Evolutionary conservation across 345 rosid genomes (phyloP).

Genomic region (Camelina hispida): DNA sequence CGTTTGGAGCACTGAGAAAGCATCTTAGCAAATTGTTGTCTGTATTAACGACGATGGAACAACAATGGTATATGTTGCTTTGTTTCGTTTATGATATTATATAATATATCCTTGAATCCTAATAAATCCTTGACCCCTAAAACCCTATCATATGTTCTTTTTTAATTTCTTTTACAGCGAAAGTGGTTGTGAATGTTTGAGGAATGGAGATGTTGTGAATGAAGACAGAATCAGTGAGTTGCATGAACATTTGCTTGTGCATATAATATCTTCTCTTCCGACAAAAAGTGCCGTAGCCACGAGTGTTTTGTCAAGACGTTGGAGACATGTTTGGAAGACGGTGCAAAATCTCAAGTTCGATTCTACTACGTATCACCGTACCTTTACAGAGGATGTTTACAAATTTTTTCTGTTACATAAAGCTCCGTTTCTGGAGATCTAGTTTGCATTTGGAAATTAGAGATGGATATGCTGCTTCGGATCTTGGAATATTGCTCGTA

Average conservation of each 20-base stretch:
- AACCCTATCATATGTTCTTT: too few relatives aligned
- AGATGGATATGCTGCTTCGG: background rate
- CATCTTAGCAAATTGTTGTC: background rate
- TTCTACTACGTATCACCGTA: background rate
- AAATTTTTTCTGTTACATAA: background rate
- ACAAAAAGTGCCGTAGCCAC: background rate
- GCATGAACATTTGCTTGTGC: background rate
- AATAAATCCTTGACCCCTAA: background rate
- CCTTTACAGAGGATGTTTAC: background rate
- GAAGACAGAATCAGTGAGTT: background rate
- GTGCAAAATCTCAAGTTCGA: constrained; percentile 13
- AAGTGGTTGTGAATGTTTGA: background rate
- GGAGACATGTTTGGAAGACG: background rate
- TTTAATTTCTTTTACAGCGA: background rate
- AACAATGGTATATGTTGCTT: constrained; percentile 4
- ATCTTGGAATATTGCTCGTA: background rate
- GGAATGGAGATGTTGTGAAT: background rate
- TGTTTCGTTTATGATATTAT: background rate
- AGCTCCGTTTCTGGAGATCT: background rate
- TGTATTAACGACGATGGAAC: constrained; percentile 1
- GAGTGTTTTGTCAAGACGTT: background rate
- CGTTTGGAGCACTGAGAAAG: background rate
- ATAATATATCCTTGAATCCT: background rate
- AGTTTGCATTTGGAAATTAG: background rate
- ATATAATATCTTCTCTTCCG: background rate